Percentiles rank a stretch among this genome's conserved stretches.
Conservation (phyloP, 208 protist species). For the Trypanosoma rangeli region DNA sequence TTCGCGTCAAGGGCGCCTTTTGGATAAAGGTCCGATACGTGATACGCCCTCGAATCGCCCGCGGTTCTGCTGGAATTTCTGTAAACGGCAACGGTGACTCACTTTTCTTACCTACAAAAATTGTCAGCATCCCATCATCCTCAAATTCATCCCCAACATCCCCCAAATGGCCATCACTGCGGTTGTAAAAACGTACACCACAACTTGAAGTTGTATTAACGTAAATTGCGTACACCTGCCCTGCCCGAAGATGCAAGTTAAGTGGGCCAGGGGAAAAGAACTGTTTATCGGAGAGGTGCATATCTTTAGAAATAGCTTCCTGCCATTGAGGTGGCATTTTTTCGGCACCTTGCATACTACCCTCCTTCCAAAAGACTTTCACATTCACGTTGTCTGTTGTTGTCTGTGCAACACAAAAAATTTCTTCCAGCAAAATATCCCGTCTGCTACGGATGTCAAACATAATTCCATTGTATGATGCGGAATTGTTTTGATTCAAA, state of each 20-base stretch:
- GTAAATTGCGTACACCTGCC: slow-evolving; percentile 83
- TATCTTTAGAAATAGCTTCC: slow-evolving; percentile 58
- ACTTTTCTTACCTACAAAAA: slow-evolving; percentile 88
- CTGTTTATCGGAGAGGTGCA: slow-evolving; percentile 76
- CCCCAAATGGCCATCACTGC: slow-evolving; percentile 73
- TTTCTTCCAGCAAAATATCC: slow-evolving; percentile 86
- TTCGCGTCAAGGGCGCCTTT: slow-evolving; percentile 22
- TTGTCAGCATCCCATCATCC: slow-evolving; percentile 75
- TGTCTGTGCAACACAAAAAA: slow-evolving; percentile 86
- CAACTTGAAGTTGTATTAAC: slow-evolving; percentile 88
- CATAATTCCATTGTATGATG: slow-evolving; percentile 92
- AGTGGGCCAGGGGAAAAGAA: slow-evolving; percentile 66
- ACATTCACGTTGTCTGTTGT: slow-evolving; percentile 75
- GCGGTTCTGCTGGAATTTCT: slow-evolving; percentile 66
- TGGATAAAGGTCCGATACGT: slow-evolving; percentile 69
- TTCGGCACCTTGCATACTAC: slow-evolving; percentile 79
- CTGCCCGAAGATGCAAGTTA: slow-evolving; percentile 69
- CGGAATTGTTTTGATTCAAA: slow-evolving; percentile 76
- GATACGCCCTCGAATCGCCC: slow-evolving; percentile 80
- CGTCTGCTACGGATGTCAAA: slow-evolving; percentile 82
- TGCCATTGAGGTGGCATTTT: slow-evolving; percentile 65
- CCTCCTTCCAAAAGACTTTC: slow-evolving; percentile 88
- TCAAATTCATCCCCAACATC: slow-evolving; percentile 84
- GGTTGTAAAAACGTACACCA: slow-evolving; percentile 88
- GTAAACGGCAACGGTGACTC: slow-evolving; percentile 78